phyloP scores from a whole-genome alignment of 495 filamentous ascomycete species.

The Lasiosphaeris hirsuta region DNA sequence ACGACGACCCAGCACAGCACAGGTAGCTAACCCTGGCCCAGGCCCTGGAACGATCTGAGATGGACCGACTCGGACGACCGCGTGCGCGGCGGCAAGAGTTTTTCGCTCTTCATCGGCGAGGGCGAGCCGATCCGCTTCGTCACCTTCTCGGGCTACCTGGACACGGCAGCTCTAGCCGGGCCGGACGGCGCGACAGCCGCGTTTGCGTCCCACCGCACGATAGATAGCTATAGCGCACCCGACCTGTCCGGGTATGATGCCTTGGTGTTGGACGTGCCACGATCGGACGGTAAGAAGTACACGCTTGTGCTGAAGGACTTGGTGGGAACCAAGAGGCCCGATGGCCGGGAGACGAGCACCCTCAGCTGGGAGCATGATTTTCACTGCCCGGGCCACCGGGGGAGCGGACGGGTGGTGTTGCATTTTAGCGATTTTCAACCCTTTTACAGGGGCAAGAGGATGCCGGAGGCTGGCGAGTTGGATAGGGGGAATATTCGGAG shows the following conservation, averaged over 20 bases:
- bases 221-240: conserved; percentile 45
- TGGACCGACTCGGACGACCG: conserved; percentile 71
- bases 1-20: not conserved
- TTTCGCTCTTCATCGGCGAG: conserved; percentile 18
- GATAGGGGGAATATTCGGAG: conserved; percentile 58
- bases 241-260: conserved; percentile 56
- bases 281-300: conserved; percentile 53
- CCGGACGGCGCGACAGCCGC: conserved; percentile 47
- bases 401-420: conserved; percentile 39
- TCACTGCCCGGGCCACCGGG: not conserved
- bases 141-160: conserved; percentile 66
- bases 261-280: conserved; percentile 29
- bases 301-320: conserved; percentile 72
- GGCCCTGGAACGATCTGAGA: conserved; percentile 55
- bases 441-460: conserved; percentile 67
- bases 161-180: conserved; percentile 70
- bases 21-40: conserved; percentile 21
- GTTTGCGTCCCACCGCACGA: conserved; percentile 74
- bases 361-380: conserved; percentile 59
- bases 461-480: conserved; percentile 52
- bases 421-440: conserved; percentile 62
- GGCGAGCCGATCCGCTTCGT: not conserved
- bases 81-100: conserved; percentile 67
- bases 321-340: conserved; percentile 48
- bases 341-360: conserved; percentile 62